Conservation (phyloP, 805 yeast species). For the Candida maltosa region DNA sequence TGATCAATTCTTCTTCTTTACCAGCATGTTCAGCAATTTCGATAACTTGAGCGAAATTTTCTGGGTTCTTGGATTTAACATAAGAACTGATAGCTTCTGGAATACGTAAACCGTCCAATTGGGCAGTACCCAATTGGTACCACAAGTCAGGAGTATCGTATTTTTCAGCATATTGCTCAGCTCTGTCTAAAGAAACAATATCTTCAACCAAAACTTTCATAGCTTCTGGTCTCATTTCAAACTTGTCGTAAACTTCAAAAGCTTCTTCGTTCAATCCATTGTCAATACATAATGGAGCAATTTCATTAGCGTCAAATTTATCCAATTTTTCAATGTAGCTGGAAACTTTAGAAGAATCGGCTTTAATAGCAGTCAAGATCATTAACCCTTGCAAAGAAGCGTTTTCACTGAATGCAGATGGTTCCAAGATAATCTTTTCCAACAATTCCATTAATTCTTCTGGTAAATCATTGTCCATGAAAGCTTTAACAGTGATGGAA, state of each 20-base stretch:
- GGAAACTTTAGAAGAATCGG: conserved; percentile 82
- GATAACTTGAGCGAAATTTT: conserved; percentile 85
- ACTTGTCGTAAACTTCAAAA: conserved; percentile 83
- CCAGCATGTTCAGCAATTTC: conserved; percentile 95
- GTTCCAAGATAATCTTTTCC: conserved; percentile 94
- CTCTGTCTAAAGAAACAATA: conserved; percentile 91
- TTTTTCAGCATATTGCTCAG: conserved; percentile 88
- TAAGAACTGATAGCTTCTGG: conserved; percentile 91
- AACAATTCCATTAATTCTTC: conserved; percentile 89
- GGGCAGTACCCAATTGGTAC: conserved; percentile 95
- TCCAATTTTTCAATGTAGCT: conserved; percentile 86
- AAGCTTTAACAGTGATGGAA: conserved; percentile 89
- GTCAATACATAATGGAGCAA: conserved; percentile 88
- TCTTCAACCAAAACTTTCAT: conserved; percentile 90
- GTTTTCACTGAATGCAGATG: conserved; percentile 94
- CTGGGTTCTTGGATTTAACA: conserved; percentile 87
- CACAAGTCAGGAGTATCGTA: conserved; percentile 82
- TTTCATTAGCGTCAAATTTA: conserved; percentile 88
- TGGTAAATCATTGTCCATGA: conserved; percentile 93
- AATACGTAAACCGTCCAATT: conserved; percentile 87
- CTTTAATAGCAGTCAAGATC: conserved; percentile 91
- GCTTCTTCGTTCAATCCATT: conserved; percentile 92
- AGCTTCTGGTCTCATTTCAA: conserved; percentile 74
- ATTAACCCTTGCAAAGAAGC: conserved; percentile 91
- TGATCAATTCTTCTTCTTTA: conserved; percentile 87